Conservation (phyloP, 371 early-diverging fungal species). For the Actinomortierella wolfii region DNA sequence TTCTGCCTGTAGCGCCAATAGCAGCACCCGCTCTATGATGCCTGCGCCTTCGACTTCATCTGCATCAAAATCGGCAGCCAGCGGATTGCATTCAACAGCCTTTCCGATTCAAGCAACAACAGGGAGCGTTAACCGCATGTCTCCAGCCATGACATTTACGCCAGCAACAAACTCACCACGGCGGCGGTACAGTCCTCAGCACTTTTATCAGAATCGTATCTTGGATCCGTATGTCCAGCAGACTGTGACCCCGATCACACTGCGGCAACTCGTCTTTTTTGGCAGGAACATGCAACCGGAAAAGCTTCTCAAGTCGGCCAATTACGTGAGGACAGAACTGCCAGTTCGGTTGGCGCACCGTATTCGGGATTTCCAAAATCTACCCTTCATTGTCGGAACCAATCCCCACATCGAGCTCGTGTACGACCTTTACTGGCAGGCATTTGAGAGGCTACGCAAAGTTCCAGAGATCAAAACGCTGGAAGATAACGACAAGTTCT, state of each 20-base stretch:
- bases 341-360: constrained; percentile 92
- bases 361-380: constrained; percentile 84
- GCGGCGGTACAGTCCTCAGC: constrained; percentile 55
- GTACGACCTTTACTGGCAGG: constrained; percentile 89
- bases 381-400: constrained; percentile 92
- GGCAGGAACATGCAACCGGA: constrained; percentile 88
- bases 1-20: too few relatives aligned
- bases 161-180: neutral
- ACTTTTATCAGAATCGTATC: constrained; percentile 91
- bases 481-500: constrained; percentile 78
- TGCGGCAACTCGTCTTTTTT: constrained; percentile 92
- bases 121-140: too few relatives aligned
- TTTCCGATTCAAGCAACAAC: too few relatives aligned
- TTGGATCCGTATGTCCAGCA: constrained; percentile 84
- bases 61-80: too few relatives aligned
- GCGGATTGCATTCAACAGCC: too few relatives aligned
- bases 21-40: too few relatives aligned
- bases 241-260: constrained; percentile 80
- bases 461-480: constrained; percentile 69
- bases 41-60: too few relatives aligned
- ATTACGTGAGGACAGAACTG: constrained; percentile 90
- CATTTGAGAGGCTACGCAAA: constrained; percentile 79
- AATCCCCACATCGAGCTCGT: constrained; percentile 89
- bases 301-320: constrained; percentile 82
- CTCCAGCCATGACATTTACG: too few relatives aligned